Evolutionary conservation across 2,329 filamentous ascomycete species (phyloP), one percentile per base, ranked within the genome.

Genomic region (Fusarium pilosicola): DNA sequence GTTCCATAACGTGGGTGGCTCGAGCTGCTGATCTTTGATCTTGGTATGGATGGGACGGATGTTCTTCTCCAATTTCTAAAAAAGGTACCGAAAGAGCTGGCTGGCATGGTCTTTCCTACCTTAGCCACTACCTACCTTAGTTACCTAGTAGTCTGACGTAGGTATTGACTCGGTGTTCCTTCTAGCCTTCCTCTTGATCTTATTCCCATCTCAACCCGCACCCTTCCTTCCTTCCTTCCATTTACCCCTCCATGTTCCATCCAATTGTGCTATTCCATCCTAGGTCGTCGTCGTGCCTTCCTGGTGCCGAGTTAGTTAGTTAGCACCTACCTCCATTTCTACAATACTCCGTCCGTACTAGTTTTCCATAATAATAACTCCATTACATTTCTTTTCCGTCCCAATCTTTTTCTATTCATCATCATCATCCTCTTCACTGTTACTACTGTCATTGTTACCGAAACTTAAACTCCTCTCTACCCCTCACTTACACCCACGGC

Each of bases 291-390:
- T 28, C 54, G 44, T 41, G 38, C 42, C 57, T 39, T 39, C 36
- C 34, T 42, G 30, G 32, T 65, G 58, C 64, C 30, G 38, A 42
- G 42, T 46, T 57, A 69, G 65, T 59, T 70, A 54, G 62, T 71
- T 68, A 67, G 65, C 68, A 68, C 69, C 49, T 68, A 58, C 70
- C 67, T 71, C 69, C 67, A 62, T 58, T 36, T 55, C 51, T 55
- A 26, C 49, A 52, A 36, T 52, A 36, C 51, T 55, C 51, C 51
- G 51, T 55, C 51, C 51, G 51, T 48, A 58, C 41, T 59, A 59
- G 32, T 62, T 65, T 65, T 67, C 57, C 49, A 55, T 45, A 55
- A 61, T 65, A 57, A 55, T 65, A 54, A 55, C 55, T 63, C 64
- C 41, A 65, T 66, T 65, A 48, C 49, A 59, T 59, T 65, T 58